Percentiles rank a stretch among this genome's conserved stretches.
These are phyloP conservation scores for Penicillium paxilli DNA, from an alignment of 495 filamentous ascomycete species.

Conservation along the genomic window DNA sequence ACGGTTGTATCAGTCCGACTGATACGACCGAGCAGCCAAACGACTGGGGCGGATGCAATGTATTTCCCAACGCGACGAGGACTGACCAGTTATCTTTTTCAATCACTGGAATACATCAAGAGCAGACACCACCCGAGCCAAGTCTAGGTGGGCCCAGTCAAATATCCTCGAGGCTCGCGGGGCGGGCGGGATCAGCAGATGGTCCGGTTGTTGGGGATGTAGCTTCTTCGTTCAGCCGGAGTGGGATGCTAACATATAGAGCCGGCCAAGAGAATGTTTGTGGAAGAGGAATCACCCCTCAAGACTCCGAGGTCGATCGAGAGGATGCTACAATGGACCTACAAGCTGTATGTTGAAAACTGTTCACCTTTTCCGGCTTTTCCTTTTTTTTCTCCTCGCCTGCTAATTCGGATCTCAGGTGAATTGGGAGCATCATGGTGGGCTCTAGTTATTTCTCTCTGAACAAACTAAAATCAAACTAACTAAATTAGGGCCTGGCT, in stretches of 20 bases:
- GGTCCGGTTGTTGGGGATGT: not conserved
- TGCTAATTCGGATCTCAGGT: not conserved
- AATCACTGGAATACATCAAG: not conserved
- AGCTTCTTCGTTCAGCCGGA: not conserved
- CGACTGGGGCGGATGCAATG: not conserved
- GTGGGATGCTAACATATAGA: not conserved
- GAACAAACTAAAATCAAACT: not conserved
- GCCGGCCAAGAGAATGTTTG: not conserved
- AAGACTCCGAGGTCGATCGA: not conserved
- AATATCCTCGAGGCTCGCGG: not conserved
- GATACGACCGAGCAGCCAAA: not conserved
- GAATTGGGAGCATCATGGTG: not conserved
- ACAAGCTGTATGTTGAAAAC: not conserved
- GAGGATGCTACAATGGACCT: not conserved
- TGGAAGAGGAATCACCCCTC: not conserved
- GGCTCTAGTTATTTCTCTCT: not conserved
- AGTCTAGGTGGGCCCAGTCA: not conserved
- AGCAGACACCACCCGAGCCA: not conserved
- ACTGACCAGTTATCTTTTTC: not conserved
- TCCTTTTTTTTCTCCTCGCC: not conserved
- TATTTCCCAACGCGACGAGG: not conserved
- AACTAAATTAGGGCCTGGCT: not conserved
- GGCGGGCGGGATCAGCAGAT: not conserved
- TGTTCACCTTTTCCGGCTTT: not conserved
- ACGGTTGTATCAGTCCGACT: not conserved